Percentiles rank a stretch among this genome's conserved stretches.
These are phyloP conservation scores for Papiliotrema nemorosa DNA, from an alignment of 1,284 basidiomycete species.

Conservation along the genomic window DNA sequence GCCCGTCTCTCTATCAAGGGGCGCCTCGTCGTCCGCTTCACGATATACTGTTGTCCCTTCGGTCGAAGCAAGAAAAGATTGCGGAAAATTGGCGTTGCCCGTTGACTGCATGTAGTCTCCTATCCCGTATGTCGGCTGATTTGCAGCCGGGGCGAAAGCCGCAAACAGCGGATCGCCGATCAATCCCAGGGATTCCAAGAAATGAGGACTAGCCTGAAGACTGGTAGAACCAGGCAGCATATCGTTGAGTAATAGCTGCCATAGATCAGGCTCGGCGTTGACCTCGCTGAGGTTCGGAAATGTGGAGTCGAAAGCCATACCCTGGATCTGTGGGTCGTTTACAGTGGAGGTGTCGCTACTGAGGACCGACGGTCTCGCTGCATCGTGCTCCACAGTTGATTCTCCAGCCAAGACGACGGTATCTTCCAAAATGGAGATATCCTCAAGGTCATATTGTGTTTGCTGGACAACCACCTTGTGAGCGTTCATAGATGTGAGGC, in stretches of 20 bases:
- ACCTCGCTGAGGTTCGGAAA: no score
- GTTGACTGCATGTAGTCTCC: not conserved
- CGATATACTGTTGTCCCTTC: no score
- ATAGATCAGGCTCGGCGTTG: not conserved
- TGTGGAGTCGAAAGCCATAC: no score
- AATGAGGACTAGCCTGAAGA: not conserved
- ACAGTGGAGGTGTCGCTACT: not conserved
- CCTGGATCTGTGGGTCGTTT: not conserved
- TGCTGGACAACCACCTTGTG: not conserved
- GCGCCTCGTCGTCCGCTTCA: no score
- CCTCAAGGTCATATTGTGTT: no score
- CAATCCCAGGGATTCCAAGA: not conserved
- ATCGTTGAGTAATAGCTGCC: not conserved
- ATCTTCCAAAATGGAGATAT: no score
- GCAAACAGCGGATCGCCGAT: not conserved
- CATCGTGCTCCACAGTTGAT: no score
- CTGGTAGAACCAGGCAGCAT: not conserved
- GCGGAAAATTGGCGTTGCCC: no score
- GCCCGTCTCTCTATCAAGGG: no score
- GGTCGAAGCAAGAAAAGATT: no score
- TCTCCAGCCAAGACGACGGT: no score
- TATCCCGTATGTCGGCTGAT: not conserved
- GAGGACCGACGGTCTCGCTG: no score
- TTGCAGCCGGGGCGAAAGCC: not conserved
- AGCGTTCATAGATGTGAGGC: not conserved